phyloP scores from a whole-genome alignment of 1,284 basidiomycete species.

The Pascua guehoae region DNA sequence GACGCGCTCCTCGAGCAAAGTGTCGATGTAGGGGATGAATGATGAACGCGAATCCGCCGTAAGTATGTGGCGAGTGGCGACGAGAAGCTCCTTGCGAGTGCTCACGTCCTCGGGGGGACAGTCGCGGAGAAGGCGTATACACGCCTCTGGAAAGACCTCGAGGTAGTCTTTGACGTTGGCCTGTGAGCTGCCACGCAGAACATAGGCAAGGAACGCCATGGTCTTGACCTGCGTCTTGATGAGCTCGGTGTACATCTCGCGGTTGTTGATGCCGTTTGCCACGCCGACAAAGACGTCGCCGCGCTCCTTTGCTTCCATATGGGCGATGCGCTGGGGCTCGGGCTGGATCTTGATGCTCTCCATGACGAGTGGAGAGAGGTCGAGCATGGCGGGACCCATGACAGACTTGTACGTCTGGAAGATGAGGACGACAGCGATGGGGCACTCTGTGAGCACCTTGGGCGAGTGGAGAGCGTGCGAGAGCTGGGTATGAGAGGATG shows the following conservation, averaged over 20 bases:
- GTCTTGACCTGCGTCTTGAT: constrained; percentile 94
- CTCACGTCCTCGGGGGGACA: constrained; percentile 84
- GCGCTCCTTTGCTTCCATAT: constrained; percentile 74
- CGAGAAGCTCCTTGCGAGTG: constrained; percentile 85
- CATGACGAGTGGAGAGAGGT: constrained; percentile 71
- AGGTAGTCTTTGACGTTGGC: constrained; percentile 75
- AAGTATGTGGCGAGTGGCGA: constrained; percentile 88
- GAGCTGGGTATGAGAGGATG: constrained; percentile 15
- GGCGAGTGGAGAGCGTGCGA: constrained; percentile 68
- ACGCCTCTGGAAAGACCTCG: constrained; percentile 74
- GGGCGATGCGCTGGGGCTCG: constrained; percentile 78
- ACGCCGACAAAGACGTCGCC: constrained; percentile 80
- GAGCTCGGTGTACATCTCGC: constrained; percentile 78
- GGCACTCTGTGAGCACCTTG: constrained; percentile 92
- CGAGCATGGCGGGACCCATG: constrained; percentile 63
- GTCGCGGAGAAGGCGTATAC: constrained; percentile 85
- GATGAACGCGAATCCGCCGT: constrained; percentile 75
- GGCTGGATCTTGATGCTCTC: constrained; percentile 72
- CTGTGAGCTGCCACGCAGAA: constrained; percentile 65
- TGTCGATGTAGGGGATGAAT: constrained; percentile 81
- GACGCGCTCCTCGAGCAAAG: constrained; percentile 87
- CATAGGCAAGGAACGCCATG: constrained; percentile 89
- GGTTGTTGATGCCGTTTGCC: constrained; percentile 68
- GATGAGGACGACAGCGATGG: constrained; percentile 87
- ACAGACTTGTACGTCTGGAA: constrained; percentile 74